These are phyloP conservation scores for Geranium brycei DNA, from an alignment of 345 rosid genomes.

Conservation along the genomic window DNA sequence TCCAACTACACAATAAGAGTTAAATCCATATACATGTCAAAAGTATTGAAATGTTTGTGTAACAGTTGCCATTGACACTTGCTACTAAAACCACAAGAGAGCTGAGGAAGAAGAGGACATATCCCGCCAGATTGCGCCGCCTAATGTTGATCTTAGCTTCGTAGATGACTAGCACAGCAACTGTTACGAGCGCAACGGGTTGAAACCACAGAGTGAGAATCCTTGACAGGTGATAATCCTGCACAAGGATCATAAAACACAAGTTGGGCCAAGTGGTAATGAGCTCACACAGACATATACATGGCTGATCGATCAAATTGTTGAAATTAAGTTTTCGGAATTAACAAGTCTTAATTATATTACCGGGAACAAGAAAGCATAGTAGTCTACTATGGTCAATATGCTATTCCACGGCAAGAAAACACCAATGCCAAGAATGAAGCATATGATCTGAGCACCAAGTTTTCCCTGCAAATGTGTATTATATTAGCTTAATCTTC, in stretches of 20 bases:
- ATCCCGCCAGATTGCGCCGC: slow-evolving; percentile 51
- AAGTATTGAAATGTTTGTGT: background rate
- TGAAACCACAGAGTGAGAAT: slow-evolving; percentile 73
- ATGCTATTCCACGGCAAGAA: slow-evolving; percentile 79
- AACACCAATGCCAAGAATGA: slow-evolving; percentile 69
- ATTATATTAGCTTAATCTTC: too few relatives aligned
- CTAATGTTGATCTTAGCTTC: slow-evolving; percentile 68
- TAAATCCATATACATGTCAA: background rate
- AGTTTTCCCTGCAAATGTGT: slow-evolving; percentile 57
- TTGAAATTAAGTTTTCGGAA: too few relatives aligned
- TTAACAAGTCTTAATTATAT: too few relatives aligned
- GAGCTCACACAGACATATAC: too few relatives aligned
- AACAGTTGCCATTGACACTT: slow-evolving; percentile 16
- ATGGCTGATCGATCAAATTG: too few relatives aligned
- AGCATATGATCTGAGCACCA: slow-evolving; percentile 54
- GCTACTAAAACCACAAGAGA: slow-evolving; percentile 52
- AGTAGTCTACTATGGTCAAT: slow-evolving; percentile 68
- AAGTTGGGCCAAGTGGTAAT: too few relatives aligned
- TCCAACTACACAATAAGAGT: slow-evolving; percentile 49
- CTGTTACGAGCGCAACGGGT: slow-evolving; percentile 50
- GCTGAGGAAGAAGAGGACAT: slow-evolving; percentile 36
- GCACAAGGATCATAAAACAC: slow-evolving; percentile 10
- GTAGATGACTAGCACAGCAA: slow-evolving; percentile 40
- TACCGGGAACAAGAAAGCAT: slow-evolving; percentile 55
- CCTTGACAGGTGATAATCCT: slow-evolving; percentile 68